A percentile compares a stretch with the other conserved stretches of the same genome.
These are phyloP conservation scores for Coemansia biformis DNA, from an alignment of 192 early-diverging fungal species.

Conservation along the genomic window DNA sequence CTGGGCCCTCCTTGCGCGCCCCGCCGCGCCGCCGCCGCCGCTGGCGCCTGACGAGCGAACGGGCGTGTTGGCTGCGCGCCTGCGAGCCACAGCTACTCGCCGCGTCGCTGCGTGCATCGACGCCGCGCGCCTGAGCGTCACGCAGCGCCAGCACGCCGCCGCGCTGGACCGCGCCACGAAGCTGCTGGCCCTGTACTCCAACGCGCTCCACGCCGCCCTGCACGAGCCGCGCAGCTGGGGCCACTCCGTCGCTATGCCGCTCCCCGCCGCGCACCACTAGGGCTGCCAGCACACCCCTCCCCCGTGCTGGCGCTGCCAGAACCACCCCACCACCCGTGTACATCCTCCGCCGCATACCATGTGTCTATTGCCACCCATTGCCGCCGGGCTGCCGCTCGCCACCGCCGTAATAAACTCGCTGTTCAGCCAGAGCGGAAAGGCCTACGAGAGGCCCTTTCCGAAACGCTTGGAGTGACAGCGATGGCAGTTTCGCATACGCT, in stretches of 20 bases:
- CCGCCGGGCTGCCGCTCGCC: no score
- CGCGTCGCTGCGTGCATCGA: constrained; percentile 39
- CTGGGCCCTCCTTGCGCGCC: constrained; percentile 35
- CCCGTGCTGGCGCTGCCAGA: no score
- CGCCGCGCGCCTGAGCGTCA: constrained; percentile 26
- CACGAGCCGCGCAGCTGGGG: constrained; percentile 43
- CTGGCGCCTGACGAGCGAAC: constrained; percentile 16
- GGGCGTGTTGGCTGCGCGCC: constrained; percentile 15
- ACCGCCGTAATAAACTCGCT: no score
- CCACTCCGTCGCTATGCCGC: constrained; percentile 35
- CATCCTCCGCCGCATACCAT: no score
- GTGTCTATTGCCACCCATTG: no score
- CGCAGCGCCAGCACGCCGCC: constrained; percentile 44
- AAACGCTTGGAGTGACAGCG: no score
- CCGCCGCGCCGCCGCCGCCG: constrained; percentile 8
- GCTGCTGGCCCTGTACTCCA: constrained; percentile 27
- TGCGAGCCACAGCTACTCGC: constrained; percentile 24
- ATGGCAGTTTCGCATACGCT: no score
- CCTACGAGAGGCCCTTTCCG: no score
- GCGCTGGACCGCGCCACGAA: constrained; percentile 31
- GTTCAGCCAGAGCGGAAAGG: no score
- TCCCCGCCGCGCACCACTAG: background rate
- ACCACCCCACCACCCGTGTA: no score
- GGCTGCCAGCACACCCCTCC: background rate
- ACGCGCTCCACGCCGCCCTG: constrained; percentile 30